Conservation (phyloP, 306 rosid genomes). For the Sechiopsis laciniata region DNA sequence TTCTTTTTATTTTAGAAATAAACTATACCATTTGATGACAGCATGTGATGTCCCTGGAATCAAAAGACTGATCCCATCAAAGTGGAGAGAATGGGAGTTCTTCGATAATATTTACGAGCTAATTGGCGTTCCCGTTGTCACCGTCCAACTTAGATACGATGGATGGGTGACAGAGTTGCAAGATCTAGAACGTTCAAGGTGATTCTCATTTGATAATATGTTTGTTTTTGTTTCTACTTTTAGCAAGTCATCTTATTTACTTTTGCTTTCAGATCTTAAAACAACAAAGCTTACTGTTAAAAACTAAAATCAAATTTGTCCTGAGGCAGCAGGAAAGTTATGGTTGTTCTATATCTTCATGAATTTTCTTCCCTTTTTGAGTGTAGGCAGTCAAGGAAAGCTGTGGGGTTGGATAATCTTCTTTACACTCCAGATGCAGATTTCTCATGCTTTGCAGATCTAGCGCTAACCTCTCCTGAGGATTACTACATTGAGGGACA, state of each 20-base stretch:
- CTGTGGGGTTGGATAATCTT: constrained; percentile 86
- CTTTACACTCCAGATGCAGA: constrained; percentile 98
- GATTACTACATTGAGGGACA: constrained; percentile 93
- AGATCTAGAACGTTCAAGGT: constrained; percentile 92
- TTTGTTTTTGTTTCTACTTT: neutral
- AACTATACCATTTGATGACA: constrained; percentile 42
- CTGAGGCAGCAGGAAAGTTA: too few species aligned
- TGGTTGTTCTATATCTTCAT: constrained; percentile 24
- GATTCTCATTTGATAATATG: constrained; percentile 18
- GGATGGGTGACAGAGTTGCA: constrained; percentile 99
- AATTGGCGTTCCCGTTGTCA: constrained; percentile 94
- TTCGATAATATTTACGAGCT: constrained; percentile 77
- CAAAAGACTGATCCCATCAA: constrained; percentile 70
- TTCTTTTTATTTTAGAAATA: constrained; percentile 15
- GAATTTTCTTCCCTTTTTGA: constrained; percentile 33
- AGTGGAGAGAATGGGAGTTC: constrained; percentile 75
- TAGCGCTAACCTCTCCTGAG: constrained; percentile 89
- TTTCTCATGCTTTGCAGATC: constrained; percentile 96
- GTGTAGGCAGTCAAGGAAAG: constrained; percentile 64
- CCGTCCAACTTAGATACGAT: constrained; percentile 94
- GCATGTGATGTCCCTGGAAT: constrained; percentile 99
- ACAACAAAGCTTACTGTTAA: too few species aligned
- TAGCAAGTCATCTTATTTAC: neutral
- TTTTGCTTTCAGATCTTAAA: neutral
- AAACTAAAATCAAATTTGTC: too few species aligned